A percentile compares a stretch with the other conserved stretches of the same genome.
These are phyloP conservation scores for Coriolopsis trogii DNA, from an alignment of 1,284 basidiomycete species.

Conservation along the genomic window DNA sequence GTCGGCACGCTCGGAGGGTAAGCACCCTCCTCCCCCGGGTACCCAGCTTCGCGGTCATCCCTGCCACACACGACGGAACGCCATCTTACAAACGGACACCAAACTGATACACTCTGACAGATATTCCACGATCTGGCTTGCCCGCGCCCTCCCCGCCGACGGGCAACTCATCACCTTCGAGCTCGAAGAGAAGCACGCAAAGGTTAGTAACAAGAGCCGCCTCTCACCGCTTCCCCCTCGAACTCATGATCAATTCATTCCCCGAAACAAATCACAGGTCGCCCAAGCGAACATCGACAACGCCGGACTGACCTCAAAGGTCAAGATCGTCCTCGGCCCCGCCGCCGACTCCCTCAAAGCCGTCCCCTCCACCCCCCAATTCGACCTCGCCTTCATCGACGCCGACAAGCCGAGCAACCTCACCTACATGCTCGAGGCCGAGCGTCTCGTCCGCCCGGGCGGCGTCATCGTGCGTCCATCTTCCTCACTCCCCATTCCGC, in stretches of 20 bases:
- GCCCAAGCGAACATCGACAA: conserved; percentile 52
- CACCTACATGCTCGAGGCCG: conserved; percentile 56
- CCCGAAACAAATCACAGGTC: conserved; percentile 40
- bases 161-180: conserved; percentile 56
- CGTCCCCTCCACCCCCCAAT: conserved; percentile 46
- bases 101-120: neutral
- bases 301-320: conserved; percentile 49
- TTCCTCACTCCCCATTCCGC: neutral
- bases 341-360: conserved; percentile 48
- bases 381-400: conserved; percentile 66
- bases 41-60: too few relatives aligned
- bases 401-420: conserved; percentile 58
- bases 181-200: conserved; percentile 48
- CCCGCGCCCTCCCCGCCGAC: conserved; percentile 54
- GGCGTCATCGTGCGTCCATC: conserved; percentile 53
- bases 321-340: conserved; percentile 52
- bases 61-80: too few relatives aligned
- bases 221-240: neutral
- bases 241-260: neutral
- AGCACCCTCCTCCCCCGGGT: conserved; percentile 18
- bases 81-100: neutral
- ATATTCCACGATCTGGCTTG: conserved; percentile 65
- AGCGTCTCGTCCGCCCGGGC: conserved; percentile 54
- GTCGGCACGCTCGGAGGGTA: conserved; percentile 67
- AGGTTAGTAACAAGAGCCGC: conserved; percentile 35